Base-by-base conservation (phyloP, 495 filamentous ascomycete genomes). In the Penicillium alfredii region DNA sequence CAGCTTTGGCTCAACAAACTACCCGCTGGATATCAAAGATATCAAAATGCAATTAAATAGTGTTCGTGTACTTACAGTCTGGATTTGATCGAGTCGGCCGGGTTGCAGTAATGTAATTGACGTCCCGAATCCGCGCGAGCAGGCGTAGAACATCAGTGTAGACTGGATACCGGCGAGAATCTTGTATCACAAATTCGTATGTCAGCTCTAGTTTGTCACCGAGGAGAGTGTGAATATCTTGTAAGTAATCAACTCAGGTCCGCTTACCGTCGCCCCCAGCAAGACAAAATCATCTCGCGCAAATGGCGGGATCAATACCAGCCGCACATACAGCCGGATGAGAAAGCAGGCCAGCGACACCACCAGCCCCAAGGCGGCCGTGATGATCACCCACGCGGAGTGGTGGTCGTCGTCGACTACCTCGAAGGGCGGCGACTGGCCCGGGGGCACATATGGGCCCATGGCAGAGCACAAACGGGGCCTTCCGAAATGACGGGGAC, bases 381-480 rank as follows among this genome's bases (percentile, higher is more conserved):
- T 58, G 28, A 77, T 76, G 19, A 75, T 66, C 1, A 72, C 40
- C 50, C 61, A 61, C 9, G 61, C 69, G 13, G 58, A 54, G 45
- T 69, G 66, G 40, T 72, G 62, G 14, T 42, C 35, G 11, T 61
- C 57, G 30, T 66, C 62, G 8, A 66, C 52, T 14, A 63, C 60
- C 47, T 63, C 54, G 26, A 66, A 66, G 20, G 62, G 62, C 25
- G 62, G 55, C 33, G 62, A 60, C 33, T 66, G 56, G 35, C 62
- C 62, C 14, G 60, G 51, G 8, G 55, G 57, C 16, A 66, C 53
- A 45, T 55, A 45, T 9, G 55, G 53, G 45, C 53, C 55, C 53
- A 55, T 59, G 42, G 23, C 48, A 47, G 35, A 31, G 14, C 8
- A 17, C 15, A 33, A n/a, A n/a, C n/a, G n/a, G n/a, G n/a, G n/a